phyloP scores from a whole-genome alignment of 768 basidiomycete species.

The Fistulinella prunicolor region DNA sequence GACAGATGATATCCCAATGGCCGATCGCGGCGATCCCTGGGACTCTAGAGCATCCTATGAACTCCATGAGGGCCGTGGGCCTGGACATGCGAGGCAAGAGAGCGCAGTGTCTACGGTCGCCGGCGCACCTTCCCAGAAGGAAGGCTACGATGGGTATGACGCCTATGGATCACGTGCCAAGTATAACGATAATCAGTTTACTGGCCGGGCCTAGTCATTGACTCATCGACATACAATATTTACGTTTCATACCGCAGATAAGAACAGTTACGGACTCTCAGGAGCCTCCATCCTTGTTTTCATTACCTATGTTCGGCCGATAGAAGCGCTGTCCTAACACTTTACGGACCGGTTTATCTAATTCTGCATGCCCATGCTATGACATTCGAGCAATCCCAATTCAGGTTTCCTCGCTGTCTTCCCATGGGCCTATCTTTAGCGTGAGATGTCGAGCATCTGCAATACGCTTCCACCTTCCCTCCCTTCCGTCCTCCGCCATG shows the following conservation, averaged over 20 bases:
- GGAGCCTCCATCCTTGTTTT: constrained; percentile 2
- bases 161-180: constrained; percentile 28
- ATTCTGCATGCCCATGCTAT: background rate
- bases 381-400: background rate
- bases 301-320: background rate
- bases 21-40: constrained; percentile 67
- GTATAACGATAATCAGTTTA: constrained; percentile 30
- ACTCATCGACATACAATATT: no score
- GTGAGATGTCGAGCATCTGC: constrained; percentile 17
- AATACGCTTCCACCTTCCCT: constrained; percentile 27
- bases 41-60: constrained; percentile 54
- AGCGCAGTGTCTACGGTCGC: constrained; percentile 62
- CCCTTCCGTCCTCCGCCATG: constrained; percentile 21
- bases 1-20: constrained; percentile 61
- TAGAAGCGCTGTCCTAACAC: background rate
- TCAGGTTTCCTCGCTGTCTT: constrained; percentile 17
- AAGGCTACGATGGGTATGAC: constrained; percentile 34
- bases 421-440: constrained; percentile 31
- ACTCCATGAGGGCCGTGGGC: constrained; percentile 34
- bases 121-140: constrained; percentile 46
- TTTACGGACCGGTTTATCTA: constrained; percentile 1
- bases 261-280: constrained; percentile 13
- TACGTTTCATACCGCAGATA: no score
- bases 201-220: constrained; percentile 35
- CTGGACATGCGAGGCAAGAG: constrained; percentile 50